Base-by-base conservation (phyloP, 1,139 yeast species). In the Nakaseomyces nivariensis region DNA sequence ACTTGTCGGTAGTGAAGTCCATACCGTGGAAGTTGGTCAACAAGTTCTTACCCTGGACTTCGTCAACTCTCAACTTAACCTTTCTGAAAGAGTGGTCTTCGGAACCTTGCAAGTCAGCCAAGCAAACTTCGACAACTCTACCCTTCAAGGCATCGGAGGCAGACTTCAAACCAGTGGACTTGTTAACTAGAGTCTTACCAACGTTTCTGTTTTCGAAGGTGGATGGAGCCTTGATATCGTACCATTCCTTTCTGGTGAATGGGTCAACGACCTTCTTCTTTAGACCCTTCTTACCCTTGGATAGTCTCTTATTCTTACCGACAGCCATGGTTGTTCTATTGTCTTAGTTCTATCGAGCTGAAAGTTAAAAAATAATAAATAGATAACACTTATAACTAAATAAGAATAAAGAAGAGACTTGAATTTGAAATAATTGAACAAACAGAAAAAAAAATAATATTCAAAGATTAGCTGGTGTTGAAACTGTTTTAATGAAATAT, bases 231-330 rank as follows among this genome's bases (percentile, higher is more conserved):
- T 87, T 86, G 77, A 87, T 84, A 74, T 83, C 90, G 75, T 78
- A 87, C 96, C 96, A 86, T 69, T 86, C 95, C 79, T 87, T 87
- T 74, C 85, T 85, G 82, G 92, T 78, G 87, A 86, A 86, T 71
- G 95, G 95, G 81, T 86, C 95, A 65, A 85, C 90, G 72, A 82
- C 88, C 83, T 82, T 86, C 90, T 86, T 87, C 94, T 87, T 87
- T 75, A 85, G 75, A 70, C 95, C 95, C 78, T 86, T 87, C 88
- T 86, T 86, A 75, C 95, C 95, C 80, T 86, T 86, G 77, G 90
- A 83, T 77, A 86, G 79, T 82, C 95, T 84, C 89, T 87, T 87
- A 76, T 87, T 87, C 86, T 87, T 87, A 74, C 95, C 95, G 75
- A 87, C 92, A 81, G 92, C 95, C 95, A 86, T 85, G 57, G 59